A percentile compares a stretch with the other conserved stretches of the same genome.
Evolutionary conservation across 371 early-diverging fungal genomes (phyloP).

Genomic region (Homolaphlyctis polyrhiza): DNA sequence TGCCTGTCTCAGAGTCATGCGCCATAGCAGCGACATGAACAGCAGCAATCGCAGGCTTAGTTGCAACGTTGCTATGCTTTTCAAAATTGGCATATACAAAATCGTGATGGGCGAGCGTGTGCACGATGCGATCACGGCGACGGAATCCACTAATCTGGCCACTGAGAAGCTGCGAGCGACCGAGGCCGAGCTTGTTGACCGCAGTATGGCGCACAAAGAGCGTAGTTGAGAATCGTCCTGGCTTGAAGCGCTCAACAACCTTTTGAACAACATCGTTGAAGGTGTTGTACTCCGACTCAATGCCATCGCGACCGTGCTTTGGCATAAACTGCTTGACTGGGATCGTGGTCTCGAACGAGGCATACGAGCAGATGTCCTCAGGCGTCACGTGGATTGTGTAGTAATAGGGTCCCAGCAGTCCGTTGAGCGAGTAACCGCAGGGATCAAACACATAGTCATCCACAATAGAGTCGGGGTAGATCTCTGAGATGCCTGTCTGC

Average conservation of each 20-base stretch:
- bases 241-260: slow-evolving; percentile 76
- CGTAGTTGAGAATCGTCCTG: slow-evolving; percentile 76
- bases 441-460: slow-evolving; percentile 89
- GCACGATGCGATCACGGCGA: slow-evolving; percentile 34
- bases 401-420: slow-evolving; percentile 69
- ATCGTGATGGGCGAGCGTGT: slow-evolving; percentile 40
- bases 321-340: slow-evolving; percentile 47
- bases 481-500: slow-evolving; percentile 64
- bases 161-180: slow-evolving; percentile 17
- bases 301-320: slow-evolving; percentile 17
- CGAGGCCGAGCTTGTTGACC: slow-evolving; percentile 18
- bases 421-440: slow-evolving; percentile 92
- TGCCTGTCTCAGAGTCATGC: no score
- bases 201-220: slow-evolving; percentile 52
- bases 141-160: slow-evolving; percentile 29
- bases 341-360: slow-evolving; percentile 91
- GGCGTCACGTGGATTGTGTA: slow-evolving; percentile 98
- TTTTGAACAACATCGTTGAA: slow-evolving; percentile 65
- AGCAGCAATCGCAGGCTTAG: not conserved
- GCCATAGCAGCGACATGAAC: not conserved
- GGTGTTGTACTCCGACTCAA: slow-evolving; percentile 44
- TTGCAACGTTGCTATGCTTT: not conserved
- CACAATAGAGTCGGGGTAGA: slow-evolving; percentile 70
- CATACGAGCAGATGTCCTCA: slow-evolving; percentile 93
- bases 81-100: slow-evolving; percentile 34